Evolutionary conservation across 2,329 filamentous ascomycete genomes (phyloP), one percentile per base, ranked within the genome.

Genomic region (Colletotrichum eremochloae): DNA sequence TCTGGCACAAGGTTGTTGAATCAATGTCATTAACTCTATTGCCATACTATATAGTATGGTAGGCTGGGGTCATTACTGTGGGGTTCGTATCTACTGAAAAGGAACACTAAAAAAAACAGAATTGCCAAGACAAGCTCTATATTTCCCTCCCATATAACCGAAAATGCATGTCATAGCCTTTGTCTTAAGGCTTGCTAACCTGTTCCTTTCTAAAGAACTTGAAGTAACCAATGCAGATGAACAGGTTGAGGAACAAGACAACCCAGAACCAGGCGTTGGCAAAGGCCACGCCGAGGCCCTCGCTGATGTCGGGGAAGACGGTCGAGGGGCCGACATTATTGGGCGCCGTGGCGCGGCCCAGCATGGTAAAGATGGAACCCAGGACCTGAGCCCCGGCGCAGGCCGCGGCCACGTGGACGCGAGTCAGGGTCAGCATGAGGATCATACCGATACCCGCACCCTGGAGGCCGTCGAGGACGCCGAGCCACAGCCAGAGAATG

Each of bases 391-490:
- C 89, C 1, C 82, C 85, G 56, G 91, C 84, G 29, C 92, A 81
- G 0, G 90, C 88, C 74, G 90, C 91, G 63, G 88, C 86, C 68
- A 92, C 90, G 76, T 93, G 91, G 78, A 91, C 86, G 24, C 91
- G 83, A 1, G 90, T 92, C 74, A 91, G 80, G 0, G 90, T 92
- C 78, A 91, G 89, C 56, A 92, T 80, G 6, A 93, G 82, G 58
- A 92, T 89, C 90, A 92, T 92, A 66, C 91, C 91, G 67, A 92
- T 88, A 2, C 91, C 91, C 1, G 92, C 87, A 42, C 90, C 90
- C 78, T 93, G 91, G 6, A 92, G 81, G 7, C 88, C 85, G 75
- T 93, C 91, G 14, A 92, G 83, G 5, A 92, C 85, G 52, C 91
- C 91, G 0, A 93, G 86, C 90, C 90, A 93, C 20, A 92, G 83